Evolutionary conservation across 768 basidiomycete species (phyloP).

Genomic region (Leucosporidium creatinivorum): DNA sequence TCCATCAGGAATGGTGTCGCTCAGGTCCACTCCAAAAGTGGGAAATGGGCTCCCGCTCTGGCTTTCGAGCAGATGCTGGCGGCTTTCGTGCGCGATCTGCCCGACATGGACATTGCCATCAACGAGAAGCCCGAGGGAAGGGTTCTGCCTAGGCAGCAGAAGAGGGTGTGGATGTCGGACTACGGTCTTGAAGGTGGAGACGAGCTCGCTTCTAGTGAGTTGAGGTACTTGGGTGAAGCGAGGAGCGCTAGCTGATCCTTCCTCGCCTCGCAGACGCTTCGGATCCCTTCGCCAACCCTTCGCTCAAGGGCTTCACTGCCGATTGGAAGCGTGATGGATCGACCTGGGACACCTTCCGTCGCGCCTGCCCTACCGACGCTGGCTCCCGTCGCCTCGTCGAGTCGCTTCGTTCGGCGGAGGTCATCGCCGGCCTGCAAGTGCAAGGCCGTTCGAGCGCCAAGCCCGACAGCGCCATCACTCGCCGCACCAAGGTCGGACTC

Average conservation of each 20-base stretch:
- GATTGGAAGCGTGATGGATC: constrained; percentile 79
- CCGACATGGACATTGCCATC: constrained; percentile 90
- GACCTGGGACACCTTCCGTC: constrained; percentile 90
- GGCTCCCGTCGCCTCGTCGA: constrained; percentile 75
- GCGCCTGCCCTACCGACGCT: constrained; percentile 74
- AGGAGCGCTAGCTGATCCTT: neutral
- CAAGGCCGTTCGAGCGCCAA: constrained; percentile 30
- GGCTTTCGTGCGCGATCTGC: constrained; percentile 52
- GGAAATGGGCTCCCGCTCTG: constrained; percentile 37
- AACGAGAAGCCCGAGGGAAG: constrained; percentile 91
- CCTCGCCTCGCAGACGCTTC: constrained; percentile 21
- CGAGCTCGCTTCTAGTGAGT: constrained; percentile 31
- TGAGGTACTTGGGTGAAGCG: neutral
- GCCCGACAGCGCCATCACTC: constrained; percentile 36
- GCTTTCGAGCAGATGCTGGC: constrained; percentile 39
- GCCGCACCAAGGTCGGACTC: constrained; percentile 30
- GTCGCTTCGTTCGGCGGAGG: constrained; percentile 54
- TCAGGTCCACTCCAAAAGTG: constrained; percentile 36
- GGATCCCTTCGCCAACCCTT: constrained; percentile 31
- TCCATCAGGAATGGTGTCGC: constrained; percentile 34
- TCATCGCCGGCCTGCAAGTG: constrained; percentile 28
- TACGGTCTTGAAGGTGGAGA: constrained; percentile 33
- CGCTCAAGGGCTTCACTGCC: constrained; percentile 54
- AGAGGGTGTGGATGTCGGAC: constrained; percentile 28
- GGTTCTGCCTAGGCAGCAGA: constrained; percentile 49